Conservation (phyloP, 805 yeast genomes). For the Yueomyces sinensis region DNA sequence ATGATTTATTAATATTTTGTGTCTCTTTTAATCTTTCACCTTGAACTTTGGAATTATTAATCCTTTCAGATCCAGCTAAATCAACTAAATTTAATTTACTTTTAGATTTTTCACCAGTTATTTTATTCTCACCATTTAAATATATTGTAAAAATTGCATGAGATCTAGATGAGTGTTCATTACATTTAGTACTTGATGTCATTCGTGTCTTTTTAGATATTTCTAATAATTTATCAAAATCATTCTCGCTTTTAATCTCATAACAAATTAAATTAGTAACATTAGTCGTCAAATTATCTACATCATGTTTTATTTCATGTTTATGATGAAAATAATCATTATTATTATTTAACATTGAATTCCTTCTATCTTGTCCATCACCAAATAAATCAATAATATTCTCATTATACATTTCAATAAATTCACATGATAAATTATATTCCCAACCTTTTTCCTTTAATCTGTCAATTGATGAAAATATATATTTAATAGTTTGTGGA, state of each 20-base stretch:
- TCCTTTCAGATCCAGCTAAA: constrained; percentile 88
- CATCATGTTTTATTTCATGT: constrained; percentile 64
- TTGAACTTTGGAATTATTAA: constrained; percentile 56
- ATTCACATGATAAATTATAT: constrained; percentile 54
- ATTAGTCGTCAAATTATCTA: constrained; percentile 34
- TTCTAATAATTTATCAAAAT: constrained; percentile 37
- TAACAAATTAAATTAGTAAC: constrained; percentile 47
- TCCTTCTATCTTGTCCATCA: constrained; percentile 5
- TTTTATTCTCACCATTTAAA: constrained; percentile 39
- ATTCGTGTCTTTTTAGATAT: constrained; percentile 51
- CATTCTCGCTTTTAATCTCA: constrained; percentile 31
- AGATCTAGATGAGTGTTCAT: constrained; percentile 81
- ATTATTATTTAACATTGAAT: not conserved
- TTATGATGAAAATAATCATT: too few species aligned
- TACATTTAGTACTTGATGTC: constrained; percentile 71
- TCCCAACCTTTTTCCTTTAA: constrained; percentile 47
- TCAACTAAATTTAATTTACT: constrained; percentile 77
- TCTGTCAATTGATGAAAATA: constrained; percentile 42
- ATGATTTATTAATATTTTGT: constrained; percentile 74
- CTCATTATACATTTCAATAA: constrained; percentile 85
- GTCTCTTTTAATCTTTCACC: constrained; percentile 82
- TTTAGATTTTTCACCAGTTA: constrained; percentile 32
- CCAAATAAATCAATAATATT: constrained; percentile 53
- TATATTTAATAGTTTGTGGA: constrained; percentile 57
- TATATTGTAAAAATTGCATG: constrained; percentile 68